Conservation (phyloP, 441 rosid species). For the Jatropha podagrica region DNA sequence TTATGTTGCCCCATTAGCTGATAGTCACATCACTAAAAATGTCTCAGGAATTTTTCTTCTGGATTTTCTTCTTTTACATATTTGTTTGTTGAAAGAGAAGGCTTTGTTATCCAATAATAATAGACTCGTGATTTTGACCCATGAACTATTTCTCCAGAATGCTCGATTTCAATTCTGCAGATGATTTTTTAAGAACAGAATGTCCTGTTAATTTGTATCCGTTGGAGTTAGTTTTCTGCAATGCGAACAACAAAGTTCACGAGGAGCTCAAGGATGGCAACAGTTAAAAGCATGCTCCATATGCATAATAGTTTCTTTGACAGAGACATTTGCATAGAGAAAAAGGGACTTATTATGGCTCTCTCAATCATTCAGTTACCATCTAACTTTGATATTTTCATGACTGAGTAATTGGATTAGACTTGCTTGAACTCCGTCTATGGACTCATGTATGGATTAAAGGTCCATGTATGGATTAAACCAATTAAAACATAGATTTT, state of each 20-base stretch:
- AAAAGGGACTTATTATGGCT: background rate
- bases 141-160: background rate
- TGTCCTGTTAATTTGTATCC: no score
- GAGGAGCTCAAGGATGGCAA: background rate
- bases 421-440: no score
- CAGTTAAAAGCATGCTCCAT: background rate
- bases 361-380: constrained; percentile 3
- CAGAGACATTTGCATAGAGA: constrained; percentile 7
- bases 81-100: constrained; percentile 13
- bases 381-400: no score
- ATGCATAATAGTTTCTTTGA: background rate
- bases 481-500: no score
- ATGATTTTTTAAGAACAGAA: background rate
- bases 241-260: background rate
- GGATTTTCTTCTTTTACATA: background rate
- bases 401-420: no score
- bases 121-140: background rate
- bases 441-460: background rate
- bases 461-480: no score
- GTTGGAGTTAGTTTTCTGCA: no score
- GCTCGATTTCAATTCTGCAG: background rate
- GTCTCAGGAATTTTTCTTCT: constrained; percentile 7
- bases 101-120: constrained; percentile 9
- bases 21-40: constrained; percentile 20
- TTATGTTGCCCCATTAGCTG: constrained; percentile 24